Percentiles rank a stretch among this genome's conserved stretches.
These are phyloP conservation scores for Geotrichum klebahnii DNA, from an alignment of 1,139 yeast species.

Conservation along the genomic window DNA sequence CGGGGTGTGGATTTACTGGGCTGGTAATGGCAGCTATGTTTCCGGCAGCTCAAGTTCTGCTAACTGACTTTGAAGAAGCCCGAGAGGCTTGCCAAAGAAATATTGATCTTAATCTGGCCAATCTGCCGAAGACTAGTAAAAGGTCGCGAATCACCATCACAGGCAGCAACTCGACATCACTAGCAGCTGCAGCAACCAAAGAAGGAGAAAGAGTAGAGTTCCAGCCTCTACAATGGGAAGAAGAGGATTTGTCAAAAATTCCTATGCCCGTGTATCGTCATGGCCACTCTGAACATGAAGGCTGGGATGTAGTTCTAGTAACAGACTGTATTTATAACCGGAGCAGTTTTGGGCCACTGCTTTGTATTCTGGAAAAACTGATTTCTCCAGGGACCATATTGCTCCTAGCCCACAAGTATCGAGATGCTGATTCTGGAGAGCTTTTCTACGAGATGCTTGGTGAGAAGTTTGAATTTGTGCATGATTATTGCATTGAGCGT, in stretches of 20 bases:
- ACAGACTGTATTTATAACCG: conserved; percentile 37
- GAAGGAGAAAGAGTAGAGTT: conserved; percentile 11
- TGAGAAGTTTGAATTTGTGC: conserved; percentile 12
- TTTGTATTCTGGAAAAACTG: conserved; percentile 26
- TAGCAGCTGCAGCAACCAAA: background rate
- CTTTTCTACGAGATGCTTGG: conserved; percentile 27
- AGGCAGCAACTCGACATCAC: background rate
- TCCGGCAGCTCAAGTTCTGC: conserved; percentile 25
- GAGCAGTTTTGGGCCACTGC: conserved; percentile 30
- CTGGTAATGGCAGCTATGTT: conserved; percentile 27
- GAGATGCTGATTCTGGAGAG: conserved; percentile 29
- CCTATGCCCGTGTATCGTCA: conserved; percentile 17
- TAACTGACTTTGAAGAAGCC: conserved; percentile 34
- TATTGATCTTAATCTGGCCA: conserved; percentile 23
- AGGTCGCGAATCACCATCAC: conserved; percentile 7
- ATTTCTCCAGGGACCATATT: conserved; percentile 23
- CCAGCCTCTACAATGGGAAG: conserved; percentile 20
- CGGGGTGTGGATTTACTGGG: conserved; percentile 36
- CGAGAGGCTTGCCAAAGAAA: conserved; percentile 29
- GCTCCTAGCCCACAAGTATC: conserved; percentile 34
- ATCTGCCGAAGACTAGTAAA: conserved; percentile 12
- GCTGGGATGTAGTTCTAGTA: conserved; percentile 31
- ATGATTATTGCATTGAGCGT: conserved; percentile 12
- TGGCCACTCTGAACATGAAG: background rate
- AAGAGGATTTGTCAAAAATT: conserved; percentile 10